These are phyloP conservation scores for Ganoderma lucidum DNA, from an alignment of 1,284 basidiomycete genomes.

Conservation along the genomic window DNA sequence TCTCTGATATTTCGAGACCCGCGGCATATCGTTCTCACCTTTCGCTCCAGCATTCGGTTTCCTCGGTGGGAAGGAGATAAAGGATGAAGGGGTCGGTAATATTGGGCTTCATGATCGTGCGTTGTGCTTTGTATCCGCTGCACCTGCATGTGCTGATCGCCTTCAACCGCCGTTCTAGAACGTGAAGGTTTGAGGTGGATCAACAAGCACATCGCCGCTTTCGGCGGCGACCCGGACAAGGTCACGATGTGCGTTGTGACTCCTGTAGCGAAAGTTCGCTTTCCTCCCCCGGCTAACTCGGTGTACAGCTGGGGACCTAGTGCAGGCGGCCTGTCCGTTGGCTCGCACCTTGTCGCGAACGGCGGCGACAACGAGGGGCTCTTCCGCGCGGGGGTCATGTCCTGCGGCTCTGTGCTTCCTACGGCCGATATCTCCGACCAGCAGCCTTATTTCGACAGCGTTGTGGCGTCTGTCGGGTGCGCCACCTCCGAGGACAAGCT, in stretches of 20 bases:
- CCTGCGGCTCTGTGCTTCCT: not conserved
- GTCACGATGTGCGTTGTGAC: conserved; percentile 39
- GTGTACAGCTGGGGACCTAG: conserved; percentile 47
- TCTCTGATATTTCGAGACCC: not conserved
- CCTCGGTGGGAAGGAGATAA: not conserved
- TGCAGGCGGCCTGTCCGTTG: conserved; percentile 49
- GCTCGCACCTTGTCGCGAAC: conserved; percentile 43
- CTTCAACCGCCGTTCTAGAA: not conserved
- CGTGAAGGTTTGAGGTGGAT: conserved; percentile 63
- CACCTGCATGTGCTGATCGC: not conserved
- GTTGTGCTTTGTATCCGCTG: conserved; percentile 26
- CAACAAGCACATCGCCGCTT: conserved; percentile 47
- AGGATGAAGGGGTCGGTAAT: not conserved
- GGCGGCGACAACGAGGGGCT: conserved; percentile 41
- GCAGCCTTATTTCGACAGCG: not conserved
- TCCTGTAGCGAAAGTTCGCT: not conserved
- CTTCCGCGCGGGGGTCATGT: not conserved
- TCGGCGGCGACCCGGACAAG: conserved; percentile 49
- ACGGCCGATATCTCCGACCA: not conserved
- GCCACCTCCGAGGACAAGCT: not conserved
- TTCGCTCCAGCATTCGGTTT: conserved; percentile 1
- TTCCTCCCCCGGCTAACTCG: not conserved
- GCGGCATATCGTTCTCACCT: no score
- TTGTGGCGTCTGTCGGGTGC: not conserved
- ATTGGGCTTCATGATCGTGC: conserved; percentile 51